Evolutionary conservation across 805 yeast species (phyloP).

Genomic region (Dipodascus geniculatus): DNA sequence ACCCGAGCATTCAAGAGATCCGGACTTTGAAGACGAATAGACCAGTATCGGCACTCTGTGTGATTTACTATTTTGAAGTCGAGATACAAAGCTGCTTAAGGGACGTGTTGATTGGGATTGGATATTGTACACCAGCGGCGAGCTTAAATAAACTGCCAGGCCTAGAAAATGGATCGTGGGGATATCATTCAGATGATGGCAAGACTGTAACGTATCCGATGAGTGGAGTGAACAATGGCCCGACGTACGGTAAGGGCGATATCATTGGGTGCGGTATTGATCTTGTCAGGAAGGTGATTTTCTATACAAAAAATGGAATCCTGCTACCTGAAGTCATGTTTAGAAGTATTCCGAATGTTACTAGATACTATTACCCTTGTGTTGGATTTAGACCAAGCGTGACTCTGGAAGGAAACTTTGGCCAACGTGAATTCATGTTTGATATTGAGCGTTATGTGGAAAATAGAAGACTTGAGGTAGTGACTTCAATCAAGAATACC

Average conservation of each 20-base stretch:
- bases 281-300: slow-evolving; percentile 48
- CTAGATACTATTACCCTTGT: slow-evolving; percentile 33
- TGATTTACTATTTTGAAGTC: slow-evolving; percentile 43
- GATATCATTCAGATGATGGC: slow-evolving; percentile 44
- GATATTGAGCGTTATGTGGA: slow-evolving; percentile 46
- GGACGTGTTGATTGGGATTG: slow-evolving; percentile 35
- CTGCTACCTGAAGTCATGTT: slow-evolving; percentile 36
- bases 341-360: slow-evolving; percentile 33
- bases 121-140: slow-evolving; percentile 30
- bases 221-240: slow-evolving; percentile 30
- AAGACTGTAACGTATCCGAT: slow-evolving; percentile 29
- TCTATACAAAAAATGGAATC: slow-evolving; percentile 76
- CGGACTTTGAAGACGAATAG: slow-evolving; percentile 24
- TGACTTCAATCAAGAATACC: slow-evolving; percentile 9
- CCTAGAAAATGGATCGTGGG: slow-evolving; percentile 36
- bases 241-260: slow-evolving; percentile 45
- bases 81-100: slow-evolving; percentile 27
- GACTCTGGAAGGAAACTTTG: slow-evolving; percentile 40
- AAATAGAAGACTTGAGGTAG: slow-evolving; percentile 30
- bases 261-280: slow-evolving; percentile 78
- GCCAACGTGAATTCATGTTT: slow-evolving; percentile 38
- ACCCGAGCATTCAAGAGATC: slow-evolving; percentile 6
- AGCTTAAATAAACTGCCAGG: slow-evolving; percentile 34
- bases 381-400: slow-evolving; percentile 36
- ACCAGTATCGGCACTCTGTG: slow-evolving; percentile 30